Conservation (phyloP, 1,284 basidiomycete genomes). For the Schizophyllum commune region DNA sequence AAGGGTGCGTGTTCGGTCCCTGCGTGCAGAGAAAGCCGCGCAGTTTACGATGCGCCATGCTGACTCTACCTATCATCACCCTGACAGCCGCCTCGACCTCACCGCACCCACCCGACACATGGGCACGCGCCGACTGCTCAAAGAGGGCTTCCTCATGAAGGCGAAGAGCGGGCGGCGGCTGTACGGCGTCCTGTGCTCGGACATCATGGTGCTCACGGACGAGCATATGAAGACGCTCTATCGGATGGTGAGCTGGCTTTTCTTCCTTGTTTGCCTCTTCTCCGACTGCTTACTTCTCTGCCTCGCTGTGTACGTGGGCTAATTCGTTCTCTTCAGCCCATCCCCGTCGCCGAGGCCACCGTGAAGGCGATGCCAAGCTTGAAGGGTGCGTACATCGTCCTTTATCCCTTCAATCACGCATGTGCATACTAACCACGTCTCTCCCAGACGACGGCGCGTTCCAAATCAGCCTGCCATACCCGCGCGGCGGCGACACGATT, state of each 20-base stretch:
- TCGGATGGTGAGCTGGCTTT: slow-evolving; percentile 56
- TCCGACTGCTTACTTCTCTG: not conserved
- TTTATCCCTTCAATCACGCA: not conserved
- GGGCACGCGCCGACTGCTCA: slow-evolving; percentile 69
- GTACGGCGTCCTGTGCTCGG: slow-evolving; percentile 71
- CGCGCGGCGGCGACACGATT: slow-evolving; percentile 69
- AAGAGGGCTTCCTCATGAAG: slow-evolving; percentile 75
- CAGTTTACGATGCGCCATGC: no score
- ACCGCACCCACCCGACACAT: slow-evolving; percentile 80
- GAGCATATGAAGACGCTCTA: slow-evolving; percentile 62
- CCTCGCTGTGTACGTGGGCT: not conserved
- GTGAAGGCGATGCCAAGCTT: slow-evolving; percentile 43
- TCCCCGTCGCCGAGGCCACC: slow-evolving; percentile 59
- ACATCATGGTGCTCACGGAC: slow-evolving; percentile 76
- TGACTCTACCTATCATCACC: not conserved
- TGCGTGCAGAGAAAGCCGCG: not conserved
- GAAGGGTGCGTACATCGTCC: slow-evolving; percentile 31
- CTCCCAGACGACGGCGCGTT: slow-evolving; percentile 55
- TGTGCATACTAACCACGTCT: not conserved
- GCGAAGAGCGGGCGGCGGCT: slow-evolving; percentile 80
- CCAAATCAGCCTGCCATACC: slow-evolving; percentile 58
- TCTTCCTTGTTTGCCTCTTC: not conserved
- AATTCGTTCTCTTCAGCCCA: slow-evolving; percentile 37
- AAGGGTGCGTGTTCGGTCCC: slow-evolving; percentile 50
- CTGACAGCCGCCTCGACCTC: slow-evolving; percentile 74